These are phyloP conservation scores for Metarhizium anisopliae DNA, from an alignment of 2,329 filamentous ascomycete genomes.

Conservation along the genomic window DNA sequence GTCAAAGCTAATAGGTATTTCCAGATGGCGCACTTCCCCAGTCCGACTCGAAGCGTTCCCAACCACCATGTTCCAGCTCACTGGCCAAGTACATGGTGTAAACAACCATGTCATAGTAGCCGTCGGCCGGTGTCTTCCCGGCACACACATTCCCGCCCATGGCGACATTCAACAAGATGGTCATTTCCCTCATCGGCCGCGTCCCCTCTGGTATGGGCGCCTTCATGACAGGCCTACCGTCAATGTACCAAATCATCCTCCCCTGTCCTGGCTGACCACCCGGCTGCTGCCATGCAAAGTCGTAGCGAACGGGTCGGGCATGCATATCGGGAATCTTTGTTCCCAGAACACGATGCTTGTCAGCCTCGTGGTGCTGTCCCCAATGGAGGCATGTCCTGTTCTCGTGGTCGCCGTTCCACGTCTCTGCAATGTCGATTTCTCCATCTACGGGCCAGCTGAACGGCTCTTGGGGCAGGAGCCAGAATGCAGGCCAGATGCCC, in stretches of 20 bases:
- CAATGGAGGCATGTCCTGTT: slow-evolving; percentile 52
- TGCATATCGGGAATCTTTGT: slow-evolving; percentile 41
- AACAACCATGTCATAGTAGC: slow-evolving; percentile 47
- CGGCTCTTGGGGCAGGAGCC: slow-evolving; percentile 48
- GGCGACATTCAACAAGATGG: slow-evolving; percentile 49
- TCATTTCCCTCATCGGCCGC: slow-evolving; percentile 45
- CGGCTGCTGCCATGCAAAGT: slow-evolving; percentile 46
- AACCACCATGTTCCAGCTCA: slow-evolving; percentile 42
- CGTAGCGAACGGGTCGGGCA: slow-evolving; percentile 38
- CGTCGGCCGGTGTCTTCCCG: slow-evolving; percentile 40
- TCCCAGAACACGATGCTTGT: slow-evolving; percentile 47
- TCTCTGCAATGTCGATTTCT: slow-evolving; percentile 52
- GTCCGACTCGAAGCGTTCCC: slow-evolving; percentile 43
- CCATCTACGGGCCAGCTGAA: slow-evolving; percentile 51
- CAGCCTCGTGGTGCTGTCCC: slow-evolving; percentile 44
- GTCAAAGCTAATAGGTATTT: slow-evolving; percentile 19
- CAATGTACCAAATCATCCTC: slow-evolving; percentile 49
- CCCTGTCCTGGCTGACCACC: slow-evolving; percentile 33
- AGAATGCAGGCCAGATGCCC: slow-evolving; percentile 55
- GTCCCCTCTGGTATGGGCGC: slow-evolving; percentile 42
- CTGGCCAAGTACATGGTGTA: slow-evolving; percentile 42
- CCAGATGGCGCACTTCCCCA: slow-evolving; percentile 29
- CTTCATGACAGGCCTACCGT: slow-evolving; percentile 49
- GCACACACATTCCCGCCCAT: slow-evolving; percentile 53
- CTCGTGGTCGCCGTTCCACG: slow-evolving; percentile 48